Evolutionary conservation across 352 stramenopile genomes (phyloP).

Genomic region (Phytophthora uliginosa): DNA sequence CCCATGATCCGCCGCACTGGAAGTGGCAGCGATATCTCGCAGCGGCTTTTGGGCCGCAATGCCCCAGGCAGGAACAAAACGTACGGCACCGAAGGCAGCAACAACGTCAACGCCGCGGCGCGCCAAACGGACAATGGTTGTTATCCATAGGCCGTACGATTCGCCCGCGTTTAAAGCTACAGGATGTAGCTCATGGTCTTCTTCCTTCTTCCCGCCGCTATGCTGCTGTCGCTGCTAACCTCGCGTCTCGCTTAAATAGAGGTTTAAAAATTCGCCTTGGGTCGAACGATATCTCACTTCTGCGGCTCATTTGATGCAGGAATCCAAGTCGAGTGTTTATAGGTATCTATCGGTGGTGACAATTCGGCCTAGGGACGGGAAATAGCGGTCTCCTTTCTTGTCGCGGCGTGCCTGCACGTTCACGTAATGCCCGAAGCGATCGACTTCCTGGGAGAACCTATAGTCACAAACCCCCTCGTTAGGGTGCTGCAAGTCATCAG

Average conservation of each 20-base stretch:
- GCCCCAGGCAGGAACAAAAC: constrained; percentile 49
- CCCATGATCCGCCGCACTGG: constrained; percentile 69
- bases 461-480: constrained; percentile 20
- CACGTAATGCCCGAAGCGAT: constrained; percentile 59
- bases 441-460: constrained; percentile 54
- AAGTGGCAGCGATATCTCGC: constrained; percentile 58
- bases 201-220: background rate
- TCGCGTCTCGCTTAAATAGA: constrained; percentile 29
- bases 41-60: constrained; percentile 68
- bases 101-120: constrained; percentile 17
- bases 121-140: constrained; percentile 26
- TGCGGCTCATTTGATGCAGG: constrained; percentile 1
- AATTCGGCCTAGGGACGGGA: constrained; percentile 57
- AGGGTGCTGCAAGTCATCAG: constrained; percentile 10
- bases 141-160: background rate
- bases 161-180: constrained; percentile 3
- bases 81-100: constrained; percentile 63
- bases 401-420: constrained; percentile 51
- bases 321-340: constrained; percentile 6
- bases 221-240: background rate
- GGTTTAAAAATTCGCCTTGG: background rate
- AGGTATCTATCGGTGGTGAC: constrained; percentile 29
- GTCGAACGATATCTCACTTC: constrained; percentile 1
- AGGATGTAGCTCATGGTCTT: background rate
- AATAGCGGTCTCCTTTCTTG: constrained; percentile 53